These are phyloP conservation scores for Thielaviopsis musarum DNA, from an alignment of 2,329 filamentous ascomycete genomes.

Conservation along the genomic window DNA sequence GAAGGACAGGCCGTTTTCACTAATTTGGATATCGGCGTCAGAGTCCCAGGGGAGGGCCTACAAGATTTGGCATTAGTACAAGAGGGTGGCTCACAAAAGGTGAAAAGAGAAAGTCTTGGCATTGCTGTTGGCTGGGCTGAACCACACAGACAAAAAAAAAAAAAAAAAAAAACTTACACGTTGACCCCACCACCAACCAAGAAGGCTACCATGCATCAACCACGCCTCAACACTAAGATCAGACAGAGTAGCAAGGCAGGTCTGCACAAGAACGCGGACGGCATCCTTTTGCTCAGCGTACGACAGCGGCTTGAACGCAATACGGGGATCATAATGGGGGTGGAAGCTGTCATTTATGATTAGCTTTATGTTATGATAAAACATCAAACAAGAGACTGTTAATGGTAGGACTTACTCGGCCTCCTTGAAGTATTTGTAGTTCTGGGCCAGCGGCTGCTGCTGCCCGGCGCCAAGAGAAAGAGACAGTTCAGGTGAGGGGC, in stretches of 20 bases:
- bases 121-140: background rate
- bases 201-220: constrained; percentile 69
- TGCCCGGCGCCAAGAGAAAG: background rate
- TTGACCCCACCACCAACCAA: constrained; percentile 78
- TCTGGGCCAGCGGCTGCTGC: background rate
- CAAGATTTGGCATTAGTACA: constrained; percentile 5
- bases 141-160: background rate
- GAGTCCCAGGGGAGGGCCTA: constrained; percentile 62
- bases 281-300: constrained; percentile 43
- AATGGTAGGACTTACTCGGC: constrained; percentile 4
- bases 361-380: background rate
- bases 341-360: constrained; percentile 14
- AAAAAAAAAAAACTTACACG: constrained; percentile 19
- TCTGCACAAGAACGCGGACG: constrained; percentile 49
- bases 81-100: background rate
- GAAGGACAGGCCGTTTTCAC: constrained; percentile 45
- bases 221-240: constrained; percentile 57
- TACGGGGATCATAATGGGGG: constrained; percentile 24
- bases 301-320: constrained; percentile 23
- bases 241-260: constrained; percentile 53
- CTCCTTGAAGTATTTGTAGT: background rate
- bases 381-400: background rate
- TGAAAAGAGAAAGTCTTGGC: background rate
- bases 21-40: constrained; percentile 61
- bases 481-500: background rate